Evolutionary conservation across 345 rosid genomes (phyloP).

Genomic region (Lumnitzera racemosa): DNA sequence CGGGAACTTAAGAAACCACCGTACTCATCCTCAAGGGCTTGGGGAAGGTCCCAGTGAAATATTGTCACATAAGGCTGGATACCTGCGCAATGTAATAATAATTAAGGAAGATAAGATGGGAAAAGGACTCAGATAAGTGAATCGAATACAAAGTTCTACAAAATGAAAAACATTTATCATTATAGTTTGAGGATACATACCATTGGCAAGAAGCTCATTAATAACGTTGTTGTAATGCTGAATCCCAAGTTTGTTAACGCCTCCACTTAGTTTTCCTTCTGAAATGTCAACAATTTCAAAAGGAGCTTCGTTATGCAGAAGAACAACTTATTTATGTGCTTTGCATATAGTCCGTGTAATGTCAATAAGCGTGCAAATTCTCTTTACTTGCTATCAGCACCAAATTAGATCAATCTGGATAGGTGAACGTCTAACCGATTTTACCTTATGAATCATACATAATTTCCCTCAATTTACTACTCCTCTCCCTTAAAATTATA

Average conservation of each 20-base stretch:
- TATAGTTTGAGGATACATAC: neutral
- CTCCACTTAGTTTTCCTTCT: slow-evolving; percentile 18
- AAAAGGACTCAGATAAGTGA: too few relatives aligned
- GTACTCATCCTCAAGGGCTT: slow-evolving; percentile 25
- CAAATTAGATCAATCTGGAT: too few relatives aligned
- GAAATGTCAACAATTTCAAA: slow-evolving; percentile 8
- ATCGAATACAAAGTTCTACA: too few relatives aligned
- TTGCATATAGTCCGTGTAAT: slow-evolving; percentile 30
- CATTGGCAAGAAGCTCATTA: slow-evolving; percentile 10
- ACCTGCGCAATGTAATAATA: slow-evolving; percentile 13
- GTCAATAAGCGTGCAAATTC: too few relatives aligned
- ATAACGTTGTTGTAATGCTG: slow-evolving; percentile 15
- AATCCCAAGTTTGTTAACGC: slow-evolving; percentile 11
- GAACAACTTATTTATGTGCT: slow-evolving; percentile 28
- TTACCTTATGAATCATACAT: too few relatives aligned
- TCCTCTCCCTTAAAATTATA: too few relatives aligned
- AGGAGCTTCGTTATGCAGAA: slow-evolving; percentile 16
- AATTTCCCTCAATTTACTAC: too few relatives aligned
- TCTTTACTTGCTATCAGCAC: too few relatives aligned
- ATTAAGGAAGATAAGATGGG: too few relatives aligned
- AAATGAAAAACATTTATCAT: too few relatives aligned
- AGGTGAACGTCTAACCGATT: too few relatives aligned
- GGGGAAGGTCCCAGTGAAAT: slow-evolving; percentile 40
- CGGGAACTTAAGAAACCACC: slow-evolving; percentile 21
- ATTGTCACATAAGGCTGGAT: slow-evolving; percentile 25